Percentiles rank a stretch among this genome's conserved stretches.
phyloP scores from a whole-genome alignment of 495 filamentous ascomycete species.

The Oleoguttula mirabilis region DNA sequence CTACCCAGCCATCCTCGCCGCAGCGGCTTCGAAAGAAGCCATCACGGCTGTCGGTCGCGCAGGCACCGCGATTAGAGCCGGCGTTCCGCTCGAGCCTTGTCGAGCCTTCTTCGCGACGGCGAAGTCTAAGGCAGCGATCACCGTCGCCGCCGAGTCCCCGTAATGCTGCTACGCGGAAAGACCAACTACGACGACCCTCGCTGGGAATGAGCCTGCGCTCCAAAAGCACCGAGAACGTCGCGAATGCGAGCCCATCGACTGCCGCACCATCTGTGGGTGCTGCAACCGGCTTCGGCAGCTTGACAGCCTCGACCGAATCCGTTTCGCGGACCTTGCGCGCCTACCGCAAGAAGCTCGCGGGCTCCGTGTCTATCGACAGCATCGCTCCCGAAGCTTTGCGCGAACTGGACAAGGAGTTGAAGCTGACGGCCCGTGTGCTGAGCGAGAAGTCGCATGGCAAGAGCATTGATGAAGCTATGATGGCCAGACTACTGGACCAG shows the following conservation, averaged over 20 bases:
- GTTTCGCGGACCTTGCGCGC: slow-evolving; percentile 64
- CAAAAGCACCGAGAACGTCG: slow-evolving; percentile 39
- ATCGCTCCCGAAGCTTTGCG: slow-evolving; percentile 7
- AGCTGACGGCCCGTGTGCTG: slow-evolving; percentile 64
- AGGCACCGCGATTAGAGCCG: slow-evolving; percentile 29
- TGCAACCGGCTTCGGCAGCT: slow-evolving; percentile 40
- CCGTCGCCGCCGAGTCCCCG: slow-evolving; percentile 29
- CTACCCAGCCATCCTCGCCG: slow-evolving; percentile 7
- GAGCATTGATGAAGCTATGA: slow-evolving; percentile 42
- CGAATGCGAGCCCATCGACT: slow-evolving; percentile 26
- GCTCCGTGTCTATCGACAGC: background rate
- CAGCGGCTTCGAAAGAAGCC: slow-evolving; percentile 24
- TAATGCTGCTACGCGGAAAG: background rate
- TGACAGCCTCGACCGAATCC: slow-evolving; percentile 68
- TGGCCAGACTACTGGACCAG: slow-evolving; percentile 54
- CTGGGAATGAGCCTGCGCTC: slow-evolving; percentile 44
- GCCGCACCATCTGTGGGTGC: background rate
- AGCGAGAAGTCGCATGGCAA: slow-evolving; percentile 36
- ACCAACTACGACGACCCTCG: slow-evolving; percentile 37
- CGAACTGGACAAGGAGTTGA: slow-evolving; percentile 32
- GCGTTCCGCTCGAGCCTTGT: slow-evolving; percentile 9
- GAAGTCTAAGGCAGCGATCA: slow-evolving; percentile 20
- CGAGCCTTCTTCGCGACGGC: slow-evolving; percentile 5
- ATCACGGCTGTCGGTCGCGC: slow-evolving; percentile 27
- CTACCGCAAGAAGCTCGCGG: slow-evolving; percentile 68